These are phyloP conservation scores for Podaxis pistillaris DNA, from an alignment of 768 basidiomycete genomes.

Conservation along the genomic window DNA sequence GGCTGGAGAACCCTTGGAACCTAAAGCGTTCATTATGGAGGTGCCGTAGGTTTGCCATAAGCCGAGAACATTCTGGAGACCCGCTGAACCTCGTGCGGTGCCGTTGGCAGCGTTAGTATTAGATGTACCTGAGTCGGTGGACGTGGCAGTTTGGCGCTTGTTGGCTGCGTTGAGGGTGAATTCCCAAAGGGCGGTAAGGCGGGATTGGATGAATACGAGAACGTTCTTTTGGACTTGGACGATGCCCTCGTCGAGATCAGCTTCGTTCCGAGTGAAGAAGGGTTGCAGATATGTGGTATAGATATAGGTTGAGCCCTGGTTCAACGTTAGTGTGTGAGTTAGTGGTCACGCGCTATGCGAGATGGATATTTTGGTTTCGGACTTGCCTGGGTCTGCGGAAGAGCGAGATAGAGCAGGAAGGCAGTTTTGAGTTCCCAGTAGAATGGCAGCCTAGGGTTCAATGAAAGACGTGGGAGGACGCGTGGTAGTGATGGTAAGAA, in stretches of 20 bases:
- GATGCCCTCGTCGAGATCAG: constrained; percentile 58
- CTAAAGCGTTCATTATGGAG: constrained; percentile 27
- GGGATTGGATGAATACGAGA: constrained; percentile 54
- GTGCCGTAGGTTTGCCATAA: constrained; percentile 44
- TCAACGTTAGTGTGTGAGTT: constrained; percentile 13
- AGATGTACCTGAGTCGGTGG: background rate
- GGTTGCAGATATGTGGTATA: constrained; percentile 62
- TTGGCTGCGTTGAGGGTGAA: constrained; percentile 42
- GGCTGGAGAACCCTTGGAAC: constrained; percentile 5
- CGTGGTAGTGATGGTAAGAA: constrained; percentile 16
- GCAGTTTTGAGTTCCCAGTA: constrained; percentile 74
- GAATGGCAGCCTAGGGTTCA: constrained; percentile 60
- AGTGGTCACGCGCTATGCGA: background rate
- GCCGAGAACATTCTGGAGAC: constrained; percentile 17
- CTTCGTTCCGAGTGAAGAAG: constrained; percentile 58
- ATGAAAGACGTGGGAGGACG: constrained; percentile 8
- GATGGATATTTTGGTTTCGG: background rate
- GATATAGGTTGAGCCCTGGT: constrained; percentile 65
- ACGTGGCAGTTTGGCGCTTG: constrained; percentile 28
- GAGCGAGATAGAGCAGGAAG: constrained; percentile 63
- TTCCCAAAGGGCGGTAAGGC: constrained; percentile 48
- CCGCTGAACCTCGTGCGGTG: background rate
- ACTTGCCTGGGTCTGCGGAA: constrained; percentile 68
- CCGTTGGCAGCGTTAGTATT: background rate
- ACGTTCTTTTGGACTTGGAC: constrained; percentile 50